Base-by-base conservation (phyloP, 139 green algal species). In the Chlamydomonas eustigma region DNA sequence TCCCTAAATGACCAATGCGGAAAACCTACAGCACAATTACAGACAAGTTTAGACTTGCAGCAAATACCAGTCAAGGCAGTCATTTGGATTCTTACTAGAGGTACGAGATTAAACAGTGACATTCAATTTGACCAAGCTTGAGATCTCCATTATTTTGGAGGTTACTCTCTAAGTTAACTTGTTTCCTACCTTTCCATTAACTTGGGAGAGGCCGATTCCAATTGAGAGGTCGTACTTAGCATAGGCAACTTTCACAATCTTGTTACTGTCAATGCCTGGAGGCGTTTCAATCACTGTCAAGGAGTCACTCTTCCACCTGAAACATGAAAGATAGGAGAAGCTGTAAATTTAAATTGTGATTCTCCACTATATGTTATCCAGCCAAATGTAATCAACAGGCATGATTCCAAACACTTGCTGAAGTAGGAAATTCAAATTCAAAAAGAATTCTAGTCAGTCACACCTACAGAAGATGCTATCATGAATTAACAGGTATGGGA, bases 221-320 rank as follows among this genome's bases (percentile, higher is more conserved):
- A 99, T 79, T 2, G 90, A 96, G 71, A 99, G 87, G 83, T 99
- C 98, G 87, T 98, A 99, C 81, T 92, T 94, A 65, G 88, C 85
- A 79, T 93, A 99, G 0, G 93, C 94, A 33, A 81, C 74, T 83
- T 94, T 90, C 44, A 99, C 94, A 44, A 98, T 85, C 73, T 92
- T 83, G 69, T 91, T 91, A 70, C 77, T 92, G 90, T 98, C 92
- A 2, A 98, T 81, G 22, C 91, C 90, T 58, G 85, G 73, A 6
- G 95, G 95, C 28, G 85, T 83, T 87, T 97, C 84, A 4, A 99
- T 84, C 6, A 98, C 95, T 3, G 95, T 98, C 39, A 99, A 86
- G 5, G 88, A 92, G 87, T 99, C 92, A 50, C 80, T 68, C 52
- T 68, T 68, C 44, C 44, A 58, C 18, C 44, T 58, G 44, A 18